Percentiles rank a stretch among this genome's conserved stretches.
These are phyloP conservation scores for Melanomma pulvis-pyrius DNA, from an alignment of 495 filamentous ascomycete species.

Conservation along the genomic window DNA sequence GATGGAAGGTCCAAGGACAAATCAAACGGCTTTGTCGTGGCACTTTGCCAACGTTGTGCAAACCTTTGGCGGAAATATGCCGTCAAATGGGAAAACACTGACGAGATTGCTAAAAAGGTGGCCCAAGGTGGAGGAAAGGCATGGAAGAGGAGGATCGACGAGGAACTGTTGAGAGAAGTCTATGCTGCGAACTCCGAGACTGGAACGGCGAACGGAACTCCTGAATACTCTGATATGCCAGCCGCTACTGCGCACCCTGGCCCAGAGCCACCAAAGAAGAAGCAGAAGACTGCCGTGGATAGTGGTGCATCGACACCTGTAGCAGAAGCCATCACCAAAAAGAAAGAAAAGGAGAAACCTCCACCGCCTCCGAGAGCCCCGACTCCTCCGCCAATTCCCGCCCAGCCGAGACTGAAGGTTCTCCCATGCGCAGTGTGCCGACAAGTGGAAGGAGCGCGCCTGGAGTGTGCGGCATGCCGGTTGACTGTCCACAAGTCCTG, in stretches of 20 bases:
- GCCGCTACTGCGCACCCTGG: slow-evolving; percentile 7
- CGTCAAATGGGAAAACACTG: slow-evolving; percentile 93
- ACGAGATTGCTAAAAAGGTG: slow-evolving; percentile 90
- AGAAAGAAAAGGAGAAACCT: slow-evolving; percentile 63
- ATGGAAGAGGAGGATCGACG: slow-evolving; percentile 85
- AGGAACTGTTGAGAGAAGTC: slow-evolving; percentile 86
- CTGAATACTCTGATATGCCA: slow-evolving; percentile 25
- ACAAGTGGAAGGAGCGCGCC: slow-evolving; percentile 71
- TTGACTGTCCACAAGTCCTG: slow-evolving; percentile 92
- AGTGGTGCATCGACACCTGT: slow-evolving; percentile 53
- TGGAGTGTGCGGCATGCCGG: slow-evolving; percentile 74
- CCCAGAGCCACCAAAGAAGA: slow-evolving; percentile 59
- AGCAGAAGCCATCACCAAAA: slow-evolving; percentile 52
- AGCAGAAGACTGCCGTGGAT: slow-evolving; percentile 55
- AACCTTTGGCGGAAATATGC: slow-evolving; percentile 92
- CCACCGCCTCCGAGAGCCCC: slow-evolving; percentile 44
- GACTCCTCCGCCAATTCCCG: slow-evolving; percentile 45
- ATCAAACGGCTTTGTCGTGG: slow-evolving; percentile 71
- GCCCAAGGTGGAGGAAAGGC: slow-evolving; percentile 78
- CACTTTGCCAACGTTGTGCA: slow-evolving; percentile 87
- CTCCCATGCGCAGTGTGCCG: slow-evolving; percentile 86
- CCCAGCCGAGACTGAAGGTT: slow-evolving; percentile 42
- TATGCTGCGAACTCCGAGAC: slow-evolving; percentile 56
- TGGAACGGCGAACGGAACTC: slow-evolving; percentile 48
- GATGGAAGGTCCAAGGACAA: slow-evolving; percentile 74